Evolutionary conservation across 2,329 filamentous ascomycete species (phyloP).

Genomic region (Penicillium polonicum): DNA sequence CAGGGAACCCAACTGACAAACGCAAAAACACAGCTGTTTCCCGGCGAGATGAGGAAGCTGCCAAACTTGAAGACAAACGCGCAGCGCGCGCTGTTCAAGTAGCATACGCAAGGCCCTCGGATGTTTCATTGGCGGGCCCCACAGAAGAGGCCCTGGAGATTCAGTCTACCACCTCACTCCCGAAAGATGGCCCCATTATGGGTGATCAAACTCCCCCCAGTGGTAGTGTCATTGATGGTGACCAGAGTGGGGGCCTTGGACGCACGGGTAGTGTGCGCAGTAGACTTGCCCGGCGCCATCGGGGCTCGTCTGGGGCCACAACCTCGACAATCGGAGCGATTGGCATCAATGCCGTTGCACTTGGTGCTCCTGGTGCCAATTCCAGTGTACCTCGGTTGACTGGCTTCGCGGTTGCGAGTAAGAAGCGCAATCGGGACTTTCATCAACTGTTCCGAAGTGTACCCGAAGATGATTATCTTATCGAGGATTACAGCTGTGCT

Average conservation of each 20-base stretch:
- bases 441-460: conserved; percentile 93
- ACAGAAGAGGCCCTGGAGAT: conserved; percentile 36
- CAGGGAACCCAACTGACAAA: conserved; percentile 31
- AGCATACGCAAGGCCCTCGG: conserved; percentile 53
- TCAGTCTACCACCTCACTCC: conserved; percentile 31
- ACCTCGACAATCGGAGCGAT: conserved; percentile 70
- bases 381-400: conserved; percentile 72
- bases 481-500: conserved; percentile 97
- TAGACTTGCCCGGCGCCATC: conserved; percentile 65
- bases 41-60: conserved; percentile 52
- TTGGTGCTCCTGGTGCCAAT: conserved; percentile 62
- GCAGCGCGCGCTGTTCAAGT: conserved; percentile 61
- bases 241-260: conserved; percentile 54
- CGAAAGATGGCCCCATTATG: conserved; percentile 32
- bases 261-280: conserved; percentile 68
- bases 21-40: conserved; percentile 39
- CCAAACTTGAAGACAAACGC: conserved; percentile 59
- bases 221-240: conserved; percentile 65
- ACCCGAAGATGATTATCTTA: conserved; percentile 94
- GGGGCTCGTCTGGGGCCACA: conserved; percentile 76
- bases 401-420: conserved; percentile 93
- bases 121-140: conserved; percentile 40
- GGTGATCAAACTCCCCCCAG: conserved; percentile 66
- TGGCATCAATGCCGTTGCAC: conserved; percentile 65
- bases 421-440: conserved; percentile 94